Conservation (phyloP, 2,329 filamentous ascomycete genomes). For the Xylaria sp. region DNA sequence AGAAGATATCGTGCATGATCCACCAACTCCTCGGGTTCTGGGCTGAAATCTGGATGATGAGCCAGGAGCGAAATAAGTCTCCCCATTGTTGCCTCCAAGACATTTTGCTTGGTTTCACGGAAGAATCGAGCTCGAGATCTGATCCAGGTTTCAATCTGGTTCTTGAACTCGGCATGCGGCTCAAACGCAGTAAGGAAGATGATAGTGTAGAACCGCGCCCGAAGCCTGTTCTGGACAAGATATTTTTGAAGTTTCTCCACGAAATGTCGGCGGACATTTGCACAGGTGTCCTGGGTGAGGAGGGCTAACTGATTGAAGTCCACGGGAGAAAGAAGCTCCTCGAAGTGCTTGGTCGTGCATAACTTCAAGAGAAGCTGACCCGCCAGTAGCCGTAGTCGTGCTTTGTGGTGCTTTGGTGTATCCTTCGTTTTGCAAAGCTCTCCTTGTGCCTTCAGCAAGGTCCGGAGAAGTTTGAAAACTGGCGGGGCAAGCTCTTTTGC, state of each 20-base stretch:
- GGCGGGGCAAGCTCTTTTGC: constrained; percentile 71
- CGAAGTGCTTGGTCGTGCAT: constrained; percentile 79
- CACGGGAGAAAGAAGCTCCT: constrained; percentile 75
- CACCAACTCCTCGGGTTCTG: constrained; percentile 72
- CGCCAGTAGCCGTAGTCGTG: constrained; percentile 83
- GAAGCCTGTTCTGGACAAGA: constrained; percentile 76
- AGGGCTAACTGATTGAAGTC: constrained; percentile 86
- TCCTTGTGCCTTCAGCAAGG: constrained; percentile 78
- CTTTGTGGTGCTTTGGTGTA: constrained; percentile 81
- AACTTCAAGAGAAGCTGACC: constrained; percentile 86
- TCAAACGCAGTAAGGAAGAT: constrained; percentile 94
- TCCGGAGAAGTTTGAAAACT: constrained; percentile 83
- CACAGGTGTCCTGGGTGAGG: constrained; percentile 80
- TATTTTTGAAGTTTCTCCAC: constrained; percentile 91
- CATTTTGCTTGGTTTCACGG: constrained; percentile 65
- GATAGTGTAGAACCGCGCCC: constrained; percentile 85
- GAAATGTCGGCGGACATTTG: constrained; percentile 81
- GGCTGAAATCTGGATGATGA: constrained; percentile 90
- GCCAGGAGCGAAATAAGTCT: constrained; percentile 88
- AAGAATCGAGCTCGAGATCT: constrained; percentile 80
- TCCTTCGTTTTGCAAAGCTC: constrained; percentile 80
- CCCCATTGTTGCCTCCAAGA: constrained; percentile 84
- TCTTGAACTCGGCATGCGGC: constrained; percentile 77
- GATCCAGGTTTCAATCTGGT: constrained; percentile 86
- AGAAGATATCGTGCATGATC: constrained; percentile 91